Percentiles rank a stretch among this genome's conserved stretches.
These are phyloP conservation scores for Luffa acutangula DNA, from an alignment of 306 rosid species.

Conservation along the genomic window DNA sequence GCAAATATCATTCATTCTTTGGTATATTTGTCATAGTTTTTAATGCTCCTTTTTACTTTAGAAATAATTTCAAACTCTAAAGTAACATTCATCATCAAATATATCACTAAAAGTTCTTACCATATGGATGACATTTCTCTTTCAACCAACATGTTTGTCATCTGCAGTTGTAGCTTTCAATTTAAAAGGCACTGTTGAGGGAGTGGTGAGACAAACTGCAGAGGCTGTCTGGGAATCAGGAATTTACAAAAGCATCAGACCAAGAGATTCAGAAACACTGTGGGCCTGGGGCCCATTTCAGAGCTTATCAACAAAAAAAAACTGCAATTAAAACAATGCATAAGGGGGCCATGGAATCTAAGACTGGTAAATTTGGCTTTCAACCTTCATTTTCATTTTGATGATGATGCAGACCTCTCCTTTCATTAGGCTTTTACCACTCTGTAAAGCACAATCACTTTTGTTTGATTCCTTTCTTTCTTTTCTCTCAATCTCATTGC, in stretches of 20 bases:
- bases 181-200: background rate
- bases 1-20: background rate
- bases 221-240: slow-evolving; percentile 9
- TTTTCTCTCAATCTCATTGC: background rate
- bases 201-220: slow-evolving; percentile 1
- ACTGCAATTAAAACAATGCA: background rate
- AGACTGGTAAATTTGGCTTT: background rate
- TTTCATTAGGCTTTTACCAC: background rate
- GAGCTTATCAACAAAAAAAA: slow-evolving; percentile 1
- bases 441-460: background rate
- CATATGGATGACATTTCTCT: background rate
- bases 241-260: slow-evolving; percentile 8
- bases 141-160: background rate
- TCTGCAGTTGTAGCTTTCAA: slow-evolving; percentile 6
- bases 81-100: background rate
- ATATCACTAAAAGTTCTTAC: background rate
- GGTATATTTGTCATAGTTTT: background rate
- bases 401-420: background rate
- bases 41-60: background rate
- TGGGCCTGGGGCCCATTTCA: background rate
- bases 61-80: background rate
- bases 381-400: background rate
- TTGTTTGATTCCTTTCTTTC: background rate
- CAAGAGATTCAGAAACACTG: slow-evolving; percentile 1
- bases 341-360: slow-evolving; percentile 7